Conservation (phyloP, 768 basidiomycete genomes). For the Paxillus ammoniavirescens region DNA sequence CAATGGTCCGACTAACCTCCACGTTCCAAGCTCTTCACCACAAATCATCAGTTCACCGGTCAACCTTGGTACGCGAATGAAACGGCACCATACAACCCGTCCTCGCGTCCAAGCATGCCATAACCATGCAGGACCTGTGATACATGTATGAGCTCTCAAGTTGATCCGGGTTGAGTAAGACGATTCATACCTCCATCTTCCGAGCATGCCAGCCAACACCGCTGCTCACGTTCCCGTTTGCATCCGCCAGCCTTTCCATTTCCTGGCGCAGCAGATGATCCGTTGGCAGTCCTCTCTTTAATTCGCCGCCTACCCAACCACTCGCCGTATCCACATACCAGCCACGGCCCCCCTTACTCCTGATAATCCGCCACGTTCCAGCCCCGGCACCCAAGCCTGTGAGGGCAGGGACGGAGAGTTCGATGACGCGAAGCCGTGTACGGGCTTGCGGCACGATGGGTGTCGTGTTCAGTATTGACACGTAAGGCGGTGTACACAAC, state of each 20-base stretch:
- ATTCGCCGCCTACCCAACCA: conserved; percentile 64
- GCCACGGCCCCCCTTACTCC: conserved; percentile 88
- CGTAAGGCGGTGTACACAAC: conserved; percentile 76
- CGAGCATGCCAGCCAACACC: conserved; percentile 94
- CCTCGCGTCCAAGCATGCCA: conserved; percentile 89
- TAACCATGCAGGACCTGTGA: conserved; percentile 77
- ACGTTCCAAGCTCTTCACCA: too few relatives aligned
- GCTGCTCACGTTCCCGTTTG: conserved; percentile 87
- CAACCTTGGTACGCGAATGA: conserved; percentile 93
- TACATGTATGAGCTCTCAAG: conserved; percentile 1
- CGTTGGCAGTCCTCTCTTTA: conserved; percentile 56
- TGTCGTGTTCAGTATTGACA: conserved; percentile 47
- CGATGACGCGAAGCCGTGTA: conserved; percentile 83
- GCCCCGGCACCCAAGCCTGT: conserved; percentile 74
- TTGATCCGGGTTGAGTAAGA: neutral
- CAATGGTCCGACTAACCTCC: too few relatives aligned
- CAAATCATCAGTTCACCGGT: neutral
- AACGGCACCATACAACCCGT: conserved; percentile 91
- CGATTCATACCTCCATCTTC: conserved; percentile 90
- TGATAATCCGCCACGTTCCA: conserved; percentile 84
- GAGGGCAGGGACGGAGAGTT: conserved; percentile 73
- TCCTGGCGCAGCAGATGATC: conserved; percentile 70
- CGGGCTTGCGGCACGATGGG: conserved; percentile 38
- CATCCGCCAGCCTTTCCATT: conserved; percentile 69
- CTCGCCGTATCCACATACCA: conserved; percentile 93